Conservation (phyloP, 108 stramenopile genomes). For the Cyclotella choctawhatcheeana region DNA sequence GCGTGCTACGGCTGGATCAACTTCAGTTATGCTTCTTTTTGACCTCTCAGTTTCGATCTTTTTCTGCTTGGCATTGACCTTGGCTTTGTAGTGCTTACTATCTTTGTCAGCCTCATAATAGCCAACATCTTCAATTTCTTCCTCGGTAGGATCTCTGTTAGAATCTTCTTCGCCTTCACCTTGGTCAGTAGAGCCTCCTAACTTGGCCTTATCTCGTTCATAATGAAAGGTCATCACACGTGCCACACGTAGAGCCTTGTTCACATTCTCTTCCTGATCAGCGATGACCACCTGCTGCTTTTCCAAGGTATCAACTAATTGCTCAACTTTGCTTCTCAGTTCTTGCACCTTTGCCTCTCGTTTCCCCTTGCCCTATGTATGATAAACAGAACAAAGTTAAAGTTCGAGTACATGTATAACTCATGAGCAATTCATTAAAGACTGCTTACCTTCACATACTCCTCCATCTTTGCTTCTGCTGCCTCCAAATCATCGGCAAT, state of each 20-base stretch:
- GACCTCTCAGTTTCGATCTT: slow-evolving; percentile 70
- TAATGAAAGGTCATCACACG: slow-evolving; percentile 25
- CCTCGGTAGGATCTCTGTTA: slow-evolving; percentile 57
- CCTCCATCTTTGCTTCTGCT: slow-evolving; percentile 61
- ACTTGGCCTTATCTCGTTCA: slow-evolving; percentile 23
- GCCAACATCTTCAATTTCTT: slow-evolving; percentile 76
- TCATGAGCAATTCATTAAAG: no score
- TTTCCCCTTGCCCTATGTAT: slow-evolving; percentile 22
- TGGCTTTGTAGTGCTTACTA: slow-evolving; percentile 55
- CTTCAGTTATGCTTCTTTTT: slow-evolving; percentile 58
- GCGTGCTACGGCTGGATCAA: slow-evolving; percentile 65
- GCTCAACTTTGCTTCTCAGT: slow-evolving; percentile 35
- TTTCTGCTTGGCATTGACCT: slow-evolving; percentile 44
- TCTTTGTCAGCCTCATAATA: slow-evolving; percentile 41
- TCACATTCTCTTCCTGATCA: slow-evolving; percentile 60
- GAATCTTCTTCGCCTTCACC: slow-evolving; percentile 15
- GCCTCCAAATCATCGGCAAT: slow-evolving; percentile 66
- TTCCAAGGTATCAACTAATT: slow-evolving; percentile 29
- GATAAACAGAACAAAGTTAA: not conserved
- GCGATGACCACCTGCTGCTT: slow-evolving; percentile 57
- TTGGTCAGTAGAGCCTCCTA: slow-evolving; percentile 2
- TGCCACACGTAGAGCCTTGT: slow-evolving; percentile 31
- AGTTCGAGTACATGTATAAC: no score
- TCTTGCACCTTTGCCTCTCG: slow-evolving; percentile 46
- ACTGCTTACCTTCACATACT: slow-evolving; percentile 45